These are phyloP conservation scores for Penicillium tannophilum DNA, from an alignment of 495 filamentous ascomycete species.

Conservation along the genomic window DNA sequence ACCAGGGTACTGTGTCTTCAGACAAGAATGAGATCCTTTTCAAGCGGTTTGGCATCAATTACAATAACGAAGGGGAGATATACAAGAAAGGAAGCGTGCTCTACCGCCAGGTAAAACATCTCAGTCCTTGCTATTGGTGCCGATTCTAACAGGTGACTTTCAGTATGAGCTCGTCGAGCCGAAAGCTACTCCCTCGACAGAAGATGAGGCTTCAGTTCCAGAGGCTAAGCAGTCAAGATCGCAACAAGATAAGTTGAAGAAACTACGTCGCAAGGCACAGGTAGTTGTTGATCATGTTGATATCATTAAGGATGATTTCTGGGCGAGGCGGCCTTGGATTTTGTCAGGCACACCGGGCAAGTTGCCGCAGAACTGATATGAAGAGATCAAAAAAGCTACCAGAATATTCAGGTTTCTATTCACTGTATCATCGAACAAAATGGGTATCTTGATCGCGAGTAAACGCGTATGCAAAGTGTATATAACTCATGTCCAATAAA, in stretches of 20 bases:
- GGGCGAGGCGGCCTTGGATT: slow-evolving; percentile 84
- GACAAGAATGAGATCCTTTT: slow-evolving; percentile 98
- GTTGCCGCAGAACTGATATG: slow-evolving; percentile 52
- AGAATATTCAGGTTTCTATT: not conserved
- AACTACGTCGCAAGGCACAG: slow-evolving; percentile 70
- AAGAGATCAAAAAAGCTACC: not conserved
- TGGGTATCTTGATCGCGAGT: slow-evolving; percentile 40
- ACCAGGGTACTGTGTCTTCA: slow-evolving; percentile 73
- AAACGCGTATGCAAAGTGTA: slow-evolving; percentile 25
- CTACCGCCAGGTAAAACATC: slow-evolving; percentile 70
- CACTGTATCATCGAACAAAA: slow-evolving; percentile 23
- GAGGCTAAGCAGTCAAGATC: slow-evolving; percentile 62
- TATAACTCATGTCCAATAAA: slow-evolving; percentile 18
- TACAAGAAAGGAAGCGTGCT: slow-evolving; percentile 92
- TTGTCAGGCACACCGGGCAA: slow-evolving; percentile 73
- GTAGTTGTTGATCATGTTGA: slow-evolving; percentile 84
- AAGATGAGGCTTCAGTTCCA: slow-evolving; percentile 13
- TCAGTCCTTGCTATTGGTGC: not conserved
- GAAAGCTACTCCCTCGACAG: slow-evolving; percentile 18
- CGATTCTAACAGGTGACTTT: slow-evolving; percentile 12
- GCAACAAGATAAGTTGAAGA: slow-evolving; percentile 76
- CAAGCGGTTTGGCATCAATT: slow-evolving; percentile 86
- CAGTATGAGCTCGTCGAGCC: slow-evolving; percentile 47
- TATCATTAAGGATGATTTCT: slow-evolving; percentile 93
- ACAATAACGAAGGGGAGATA: slow-evolving; percentile 92